phyloP scores from a whole-genome alignment of 805 yeast genomes.

The Candida hungchunana region DNA sequence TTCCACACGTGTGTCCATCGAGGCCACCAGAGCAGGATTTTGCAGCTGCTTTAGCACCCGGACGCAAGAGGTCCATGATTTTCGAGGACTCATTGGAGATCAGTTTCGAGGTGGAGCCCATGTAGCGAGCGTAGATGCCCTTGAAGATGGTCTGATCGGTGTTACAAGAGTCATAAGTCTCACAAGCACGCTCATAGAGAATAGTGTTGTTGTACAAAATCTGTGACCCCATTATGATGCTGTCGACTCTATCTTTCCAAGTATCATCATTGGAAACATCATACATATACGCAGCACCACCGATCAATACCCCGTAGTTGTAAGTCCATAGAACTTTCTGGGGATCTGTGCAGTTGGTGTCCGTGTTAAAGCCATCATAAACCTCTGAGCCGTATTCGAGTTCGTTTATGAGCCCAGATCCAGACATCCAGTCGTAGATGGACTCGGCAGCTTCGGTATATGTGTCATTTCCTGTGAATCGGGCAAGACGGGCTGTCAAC shows the following conservation, averaged over 20 bases:
- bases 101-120: constrained; percentile 68
- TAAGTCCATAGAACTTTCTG: constrained; percentile 73
- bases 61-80: constrained; percentile 32
- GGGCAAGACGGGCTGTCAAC: constrained; percentile 57
- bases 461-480: constrained; percentile 48
- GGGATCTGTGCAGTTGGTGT: constrained; percentile 55
- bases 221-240: constrained; percentile 24
- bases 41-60: constrained; percentile 72
- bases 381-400: constrained; percentile 35
- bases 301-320: constrained; percentile 68
- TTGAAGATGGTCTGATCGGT: constrained; percentile 88
- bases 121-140: constrained; percentile 71
- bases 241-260: constrained; percentile 39
- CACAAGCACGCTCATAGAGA: constrained; percentile 86
- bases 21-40: constrained; percentile 80
- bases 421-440: constrained; percentile 58
- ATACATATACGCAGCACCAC: constrained; percentile 73
- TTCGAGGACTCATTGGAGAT: constrained; percentile 48
- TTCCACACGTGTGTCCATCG: constrained; percentile 85
- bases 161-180: constrained; percentile 56
- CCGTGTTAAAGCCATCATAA: constrained; percentile 68
- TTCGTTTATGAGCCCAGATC: constrained; percentile 40
- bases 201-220: constrained; percentile 40
- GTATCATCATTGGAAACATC: constrained; percentile 57
- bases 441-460: constrained; percentile 49